A percentile compares a stretch with the other conserved stretches of the same genome.
Evolutionary conservation across 2,329 filamentous ascomycete species (phyloP).

Genomic region (Geosmithia flava): DNA sequence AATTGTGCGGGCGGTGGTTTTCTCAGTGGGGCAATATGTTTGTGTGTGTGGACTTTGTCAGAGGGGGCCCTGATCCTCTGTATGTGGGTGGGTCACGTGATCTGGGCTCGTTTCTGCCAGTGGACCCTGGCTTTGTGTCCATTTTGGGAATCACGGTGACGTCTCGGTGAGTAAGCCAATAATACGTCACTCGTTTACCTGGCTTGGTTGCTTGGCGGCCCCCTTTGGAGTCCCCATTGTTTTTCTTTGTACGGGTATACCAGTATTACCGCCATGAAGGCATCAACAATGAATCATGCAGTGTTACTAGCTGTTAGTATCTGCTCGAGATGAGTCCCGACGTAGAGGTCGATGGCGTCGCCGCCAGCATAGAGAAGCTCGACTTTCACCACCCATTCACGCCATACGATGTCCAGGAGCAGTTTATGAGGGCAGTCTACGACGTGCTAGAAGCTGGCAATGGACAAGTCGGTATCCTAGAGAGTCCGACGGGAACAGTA

Average conservation of each 20-base stretch:
- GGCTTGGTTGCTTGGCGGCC: too few species aligned
- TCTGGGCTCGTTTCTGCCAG: too few species aligned
- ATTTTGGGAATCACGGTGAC: too few species aligned
- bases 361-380: slow-evolving; percentile 15
- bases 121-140: too few species aligned
- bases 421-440: slow-evolving; percentile 82
- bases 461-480: slow-evolving; percentile 76
- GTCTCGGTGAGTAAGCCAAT: too few species aligned
- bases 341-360: slow-evolving; percentile 3
- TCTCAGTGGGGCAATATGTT: slow-evolving; percentile 6
- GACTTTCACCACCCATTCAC: slow-evolving; percentile 81
- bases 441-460: slow-evolving; percentile 56
- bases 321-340: not conserved
- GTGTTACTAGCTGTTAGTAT: not conserved
- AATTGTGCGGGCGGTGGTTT: slow-evolving; percentile 6
- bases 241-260: too few species aligned
- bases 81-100: not conserved
- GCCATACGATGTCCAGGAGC: slow-evolving; percentile 75
- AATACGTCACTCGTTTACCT: too few species aligned
- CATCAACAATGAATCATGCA: not conserved
- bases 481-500: slow-evolving; percentile 79
- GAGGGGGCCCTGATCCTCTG: too few species aligned
- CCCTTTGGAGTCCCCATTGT: too few species aligned
- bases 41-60: slow-evolving; percentile 6
- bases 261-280: not conserved